Conservation (phyloP, 2,329 filamentous ascomycete genomes). For the Aureobasidium sp. region DNA sequence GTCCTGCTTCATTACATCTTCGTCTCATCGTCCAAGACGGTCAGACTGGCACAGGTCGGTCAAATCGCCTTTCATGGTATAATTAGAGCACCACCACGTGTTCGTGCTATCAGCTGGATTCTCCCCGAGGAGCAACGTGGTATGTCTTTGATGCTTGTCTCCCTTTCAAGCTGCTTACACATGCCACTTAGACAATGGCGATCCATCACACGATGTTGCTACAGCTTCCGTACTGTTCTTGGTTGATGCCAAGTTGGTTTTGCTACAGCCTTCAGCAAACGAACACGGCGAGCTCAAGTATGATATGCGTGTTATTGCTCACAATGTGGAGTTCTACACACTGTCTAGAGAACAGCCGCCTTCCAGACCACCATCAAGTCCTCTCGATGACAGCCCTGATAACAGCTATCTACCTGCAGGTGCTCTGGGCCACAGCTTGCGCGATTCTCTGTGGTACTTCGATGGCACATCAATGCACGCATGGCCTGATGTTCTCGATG, state of each 20-base stretch:
- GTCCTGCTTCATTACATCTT: slow-evolving; percentile 92
- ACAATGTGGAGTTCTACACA: slow-evolving; percentile 92
- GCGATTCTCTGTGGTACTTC: slow-evolving; percentile 90
- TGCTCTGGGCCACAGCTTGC: slow-evolving; percentile 46
- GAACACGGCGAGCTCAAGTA: slow-evolving; percentile 85
- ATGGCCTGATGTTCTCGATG: slow-evolving; percentile 82
- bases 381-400: neutral
- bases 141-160: slow-evolving; percentile 29
- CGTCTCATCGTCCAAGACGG: slow-evolving; percentile 57
- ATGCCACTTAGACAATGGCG: slow-evolving; percentile 57
- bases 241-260: slow-evolving; percentile 92
- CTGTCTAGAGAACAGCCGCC: slow-evolving; percentile 78
- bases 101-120: slow-evolving; percentile 92
- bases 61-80: slow-evolving; percentile 98
- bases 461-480: slow-evolving; percentile 77
- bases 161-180: slow-evolving; percentile 18
- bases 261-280: slow-evolving; percentile 78
- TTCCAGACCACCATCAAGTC: slow-evolving; percentile 20
- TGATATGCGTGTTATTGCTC: slow-evolving; percentile 93
- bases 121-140: slow-evolving; percentile 81
- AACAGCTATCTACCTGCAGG: slow-evolving; percentile 17
- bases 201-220: slow-evolving; percentile 90
- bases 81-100: slow-evolving; percentile 82
- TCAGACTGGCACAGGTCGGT: slow-evolving; percentile 83
- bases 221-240: slow-evolving; percentile 89